Evolutionary conservation across 192 early-diverging fungal species (phyloP).

Genomic region (Ambispora gerdemannii): DNA sequence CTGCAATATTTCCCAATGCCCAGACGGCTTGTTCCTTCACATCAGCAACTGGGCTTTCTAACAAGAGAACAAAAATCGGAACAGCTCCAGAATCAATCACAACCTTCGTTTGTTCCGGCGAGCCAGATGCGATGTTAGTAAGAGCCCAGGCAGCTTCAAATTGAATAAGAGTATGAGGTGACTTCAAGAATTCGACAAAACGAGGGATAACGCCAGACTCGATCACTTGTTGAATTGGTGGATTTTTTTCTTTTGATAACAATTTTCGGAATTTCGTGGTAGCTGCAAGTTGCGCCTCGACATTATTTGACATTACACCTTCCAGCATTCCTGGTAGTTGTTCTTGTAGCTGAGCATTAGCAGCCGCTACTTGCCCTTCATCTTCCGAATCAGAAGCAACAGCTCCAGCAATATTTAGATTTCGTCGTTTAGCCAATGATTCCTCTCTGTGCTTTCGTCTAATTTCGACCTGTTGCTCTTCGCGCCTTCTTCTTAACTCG

Average conservation of each 20-base stretch:
- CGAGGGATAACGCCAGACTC: slow-evolving; percentile 44
- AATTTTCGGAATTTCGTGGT: slow-evolving; percentile 48
- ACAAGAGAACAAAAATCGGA: slow-evolving; percentile 44
- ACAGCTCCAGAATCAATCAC: slow-evolving; percentile 49
- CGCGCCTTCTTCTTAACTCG: slow-evolving; percentile 45
- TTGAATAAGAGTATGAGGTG: slow-evolving; percentile 38
- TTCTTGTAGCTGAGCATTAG: slow-evolving; percentile 3
- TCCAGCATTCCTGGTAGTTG: slow-evolving; percentile 31
- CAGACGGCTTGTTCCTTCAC: slow-evolving; percentile 50
- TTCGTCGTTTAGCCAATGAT: slow-evolving; percentile 48
- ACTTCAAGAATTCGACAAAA: slow-evolving; percentile 51
- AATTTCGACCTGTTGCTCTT: slow-evolving; percentile 46
- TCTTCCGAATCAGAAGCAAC: slow-evolving; percentile 25
- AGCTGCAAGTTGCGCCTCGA: slow-evolving; percentile 45
- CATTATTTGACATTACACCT: slow-evolving; percentile 39
- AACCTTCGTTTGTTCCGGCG: slow-evolving; percentile 43
- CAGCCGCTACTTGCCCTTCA: not conserved
- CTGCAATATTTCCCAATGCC: slow-evolving; percentile 56
- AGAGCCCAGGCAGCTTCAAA: slow-evolving; percentile 58
- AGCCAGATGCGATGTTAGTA: slow-evolving; percentile 51
- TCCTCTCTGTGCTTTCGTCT: slow-evolving; percentile 49
- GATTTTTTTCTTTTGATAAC: slow-evolving; percentile 48
- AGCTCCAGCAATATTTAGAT: slow-evolving; percentile 30
- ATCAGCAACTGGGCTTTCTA: slow-evolving; percentile 35
- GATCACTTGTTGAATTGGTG: slow-evolving; percentile 53